Base-by-base conservation (phyloP, 2,329 filamentous ascomycete species). In the Tolypocladium guangdongense region DNA sequence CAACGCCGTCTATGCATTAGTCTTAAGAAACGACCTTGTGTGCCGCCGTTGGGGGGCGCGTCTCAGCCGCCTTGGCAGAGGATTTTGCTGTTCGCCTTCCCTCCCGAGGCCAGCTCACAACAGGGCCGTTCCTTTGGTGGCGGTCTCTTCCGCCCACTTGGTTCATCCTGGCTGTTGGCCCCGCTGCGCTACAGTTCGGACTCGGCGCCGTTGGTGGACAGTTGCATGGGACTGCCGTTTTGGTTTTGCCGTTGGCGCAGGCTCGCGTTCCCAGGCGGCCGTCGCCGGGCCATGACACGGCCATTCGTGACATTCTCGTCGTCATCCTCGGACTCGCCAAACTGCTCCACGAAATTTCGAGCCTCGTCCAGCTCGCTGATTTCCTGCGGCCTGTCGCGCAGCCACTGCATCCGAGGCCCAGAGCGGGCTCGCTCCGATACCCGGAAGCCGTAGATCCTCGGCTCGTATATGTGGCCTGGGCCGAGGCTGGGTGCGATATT, bases 331-430 rank as follows among this genome's bases (percentile, higher is more conserved):
- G 73, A 76, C 47, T 82, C 79, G 2, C 71, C 73, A 57, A 81
- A 74, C 49, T 79, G 73, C 55, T 75, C 74, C 27, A 73, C 76
- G 59, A 75, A 81, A 8, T 71, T 68, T 12, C 76, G 72, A n/a
- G 80, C 77, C 71, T 99, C 93, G 65, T 99, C 90, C 50, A 97
- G 76, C 62, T 95, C 88, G 45, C 78, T 84, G 53, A 96, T 77
- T 64, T 96, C 83, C 16, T 77, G 76, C 0, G 93, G 93, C 66
- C 90, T 87, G 70, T 87, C 84, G 60, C 93, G 83, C 62, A 99
- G 74, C 93, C 93, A 99, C 67, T 91, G 90, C 93, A 99, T 99
- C 56, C 93, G 81, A 14, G 93, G 93, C 0, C 93, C 93, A 27
- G 88, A 90, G 60, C 88, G 83, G 43, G 93, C 89, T 54, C 91